phyloP scores from a whole-genome alignment of 306 rosid species.

The Lagenaria siceraria region DNA sequence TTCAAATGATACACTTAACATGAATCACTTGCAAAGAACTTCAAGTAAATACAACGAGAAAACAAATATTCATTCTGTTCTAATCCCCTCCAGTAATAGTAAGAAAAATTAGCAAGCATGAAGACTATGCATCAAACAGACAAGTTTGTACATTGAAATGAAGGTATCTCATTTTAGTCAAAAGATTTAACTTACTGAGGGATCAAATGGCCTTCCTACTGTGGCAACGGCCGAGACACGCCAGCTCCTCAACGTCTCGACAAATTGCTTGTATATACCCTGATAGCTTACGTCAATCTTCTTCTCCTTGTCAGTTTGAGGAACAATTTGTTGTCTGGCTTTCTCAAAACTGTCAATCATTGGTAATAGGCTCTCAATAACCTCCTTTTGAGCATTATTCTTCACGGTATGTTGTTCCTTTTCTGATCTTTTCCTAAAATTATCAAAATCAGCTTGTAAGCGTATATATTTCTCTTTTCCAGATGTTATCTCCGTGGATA shows the following conservation, averaged over 20 bases:
- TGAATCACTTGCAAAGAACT: background rate
- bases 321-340: slow-evolving; percentile 54
- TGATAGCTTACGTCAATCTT: slow-evolving; percentile 76
- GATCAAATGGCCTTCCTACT: slow-evolving; percentile 82
- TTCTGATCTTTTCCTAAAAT: slow-evolving; percentile 65
- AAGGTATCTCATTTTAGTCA: background rate
- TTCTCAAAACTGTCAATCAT: slow-evolving; percentile 86
- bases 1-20: background rate
- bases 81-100: background rate
- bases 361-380: slow-evolving; percentile 57
- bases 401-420: slow-evolving; percentile 45
- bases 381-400: slow-evolving; percentile 51
- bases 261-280: slow-evolving; percentile 89
- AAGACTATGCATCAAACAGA: background rate
- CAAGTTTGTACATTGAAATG: background rate
- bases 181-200: slow-evolving; percentile 39
- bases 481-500: slow-evolving; percentile 41
- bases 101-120: background rate
- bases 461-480: slow-evolving; percentile 60
- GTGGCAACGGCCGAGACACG: slow-evolving; percentile 58
- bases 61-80: background rate
- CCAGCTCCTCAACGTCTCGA: slow-evolving; percentile 68
- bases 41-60: background rate
- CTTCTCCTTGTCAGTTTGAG: slow-evolving; percentile 63
- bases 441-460: slow-evolving; percentile 88